phyloP scores from a whole-genome alignment of 306 rosid genomes.

The Carpinus viminea region DNA sequence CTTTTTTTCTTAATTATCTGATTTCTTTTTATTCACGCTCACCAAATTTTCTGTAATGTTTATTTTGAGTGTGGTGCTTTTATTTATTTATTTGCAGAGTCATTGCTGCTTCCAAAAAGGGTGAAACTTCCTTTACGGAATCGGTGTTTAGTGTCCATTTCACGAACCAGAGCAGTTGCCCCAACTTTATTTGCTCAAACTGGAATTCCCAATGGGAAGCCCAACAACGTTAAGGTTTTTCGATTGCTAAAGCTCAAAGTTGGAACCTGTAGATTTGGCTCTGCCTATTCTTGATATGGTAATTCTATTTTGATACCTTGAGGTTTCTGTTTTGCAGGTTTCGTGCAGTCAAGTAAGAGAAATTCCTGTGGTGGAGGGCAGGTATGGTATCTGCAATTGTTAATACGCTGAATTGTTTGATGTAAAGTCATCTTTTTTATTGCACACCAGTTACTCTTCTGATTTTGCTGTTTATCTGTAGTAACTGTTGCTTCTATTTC shows the following conservation, averaged over 20 bases:
- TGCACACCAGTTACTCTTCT: not conserved
- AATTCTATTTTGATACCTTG: conserved; percentile 16
- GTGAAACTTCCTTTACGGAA: conserved; percentile 28
- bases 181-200: conserved; percentile 38
- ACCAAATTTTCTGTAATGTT: not conserved
- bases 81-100: conserved; percentile 36
- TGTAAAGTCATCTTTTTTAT: not conserved
- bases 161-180: conserved; percentile 25
- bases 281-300: not conserved
- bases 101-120: conserved; percentile 28
- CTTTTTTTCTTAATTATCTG: not conserved
- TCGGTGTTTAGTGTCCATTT: conserved; percentile 26
- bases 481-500: conserved; percentile 22
- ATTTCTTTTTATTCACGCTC: not conserved
- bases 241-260: not conserved
- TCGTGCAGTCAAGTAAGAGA: conserved; percentile 49
- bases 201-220: conserved; percentile 32
- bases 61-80: conserved; percentile 13
- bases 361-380: conserved; percentile 59
- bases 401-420: not conserved
- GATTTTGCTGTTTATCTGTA: not conserved
- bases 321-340: conserved; percentile 43
- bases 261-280: not conserved
- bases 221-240: conserved; percentile 46
- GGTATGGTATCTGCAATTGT: conserved; percentile 37